Evolutionary conservation across 345 rosid genomes (phyloP), one percentile per base, ranked within the genome.

Genomic region (Theobroma cacao): DNA sequence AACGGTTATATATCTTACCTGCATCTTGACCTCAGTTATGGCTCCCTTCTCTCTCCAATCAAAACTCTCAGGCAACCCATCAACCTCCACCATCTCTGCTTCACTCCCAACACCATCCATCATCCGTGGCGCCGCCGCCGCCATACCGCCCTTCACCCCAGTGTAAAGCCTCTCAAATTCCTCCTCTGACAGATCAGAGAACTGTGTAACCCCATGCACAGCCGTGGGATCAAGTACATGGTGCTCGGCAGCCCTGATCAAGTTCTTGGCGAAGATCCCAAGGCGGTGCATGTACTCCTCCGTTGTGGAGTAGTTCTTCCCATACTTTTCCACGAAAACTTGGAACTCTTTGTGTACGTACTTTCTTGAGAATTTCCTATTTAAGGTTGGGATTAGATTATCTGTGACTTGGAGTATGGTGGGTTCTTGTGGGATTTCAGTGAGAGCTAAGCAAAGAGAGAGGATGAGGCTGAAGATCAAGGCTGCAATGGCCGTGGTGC

Each of bases 11-110:
- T 2, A 38, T 15, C n/a, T 14, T 72, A 91, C 98, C 93, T 93
- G 98, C 84, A 62, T 86, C 84, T 93, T 93, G 79, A 95, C 97
- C 59, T 91, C 92, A 36, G 98, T 92, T 33, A 93, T 97, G 18
- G 95, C 98, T 64, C 98, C 97, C 55, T 89, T 90, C 52, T 92
- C 93, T 65, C 99, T 85, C 97, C 97, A 93, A 40, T 95, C 99
- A 85, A 95, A 92, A 78, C 75, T 86, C 47, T 84, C 79, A 26
- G 97, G 99, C 84, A 96, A 87, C 11, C 80, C 91, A 60, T 82
- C 81, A 60, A 88, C 78, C 20, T 86, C 90, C 76, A 84, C 65
- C 77, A 11, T 50, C 15, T 31, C 63, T 48, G 77, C 72, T n/a
- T 65, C 77, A 20, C 69, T 59, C 15, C 69, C 66, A 28, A 72